Evolutionary conservation across 495 filamentous ascomycete species (phyloP).

Genomic region (Jackrogersella multiformis): DNA sequence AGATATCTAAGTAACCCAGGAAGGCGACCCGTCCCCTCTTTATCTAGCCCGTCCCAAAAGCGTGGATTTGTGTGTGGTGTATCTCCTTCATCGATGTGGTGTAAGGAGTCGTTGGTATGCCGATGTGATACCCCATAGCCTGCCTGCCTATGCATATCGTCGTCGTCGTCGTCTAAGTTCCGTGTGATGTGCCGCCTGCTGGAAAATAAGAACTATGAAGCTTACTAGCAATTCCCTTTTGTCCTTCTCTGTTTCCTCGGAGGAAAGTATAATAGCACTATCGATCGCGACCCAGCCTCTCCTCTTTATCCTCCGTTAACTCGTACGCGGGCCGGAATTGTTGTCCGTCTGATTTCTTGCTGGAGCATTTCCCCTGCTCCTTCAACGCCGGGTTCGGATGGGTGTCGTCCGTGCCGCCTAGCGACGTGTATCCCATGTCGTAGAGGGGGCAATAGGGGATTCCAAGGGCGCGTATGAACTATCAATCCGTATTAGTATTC

Average conservation of each 20-base stretch:
- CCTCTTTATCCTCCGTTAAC: constrained; percentile 81
- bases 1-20: not conserved
- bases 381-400: constrained; percentile 83
- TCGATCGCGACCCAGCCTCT: constrained; percentile 81
- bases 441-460: constrained; percentile 88
- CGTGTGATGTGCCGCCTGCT: not conserved
- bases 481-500: constrained; percentile 29
- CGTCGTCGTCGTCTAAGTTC: not conserved
- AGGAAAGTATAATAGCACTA: constrained; percentile 1
- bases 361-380: too few relatives aligned
- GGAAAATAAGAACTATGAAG: not conserved
- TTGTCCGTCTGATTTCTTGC: constrained; percentile 34
- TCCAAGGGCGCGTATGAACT: constrained; percentile 83
- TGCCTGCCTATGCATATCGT: not conserved
- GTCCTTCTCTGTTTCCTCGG: not conserved
- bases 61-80: not conserved
- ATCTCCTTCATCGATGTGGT: not conserved
- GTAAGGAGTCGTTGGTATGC: not conserved
- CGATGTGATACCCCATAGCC: not conserved
- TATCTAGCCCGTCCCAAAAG: not conserved
- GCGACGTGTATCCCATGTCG: constrained; percentile 81
- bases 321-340: constrained; percentile 86
- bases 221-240: not conserved
- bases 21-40: not conserved
- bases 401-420: constrained; percentile 91